These are phyloP conservation scores for Ceratocystis huliohia DNA, from an alignment of 2,329 filamentous ascomycete genomes.

Conservation along the genomic window DNA sequence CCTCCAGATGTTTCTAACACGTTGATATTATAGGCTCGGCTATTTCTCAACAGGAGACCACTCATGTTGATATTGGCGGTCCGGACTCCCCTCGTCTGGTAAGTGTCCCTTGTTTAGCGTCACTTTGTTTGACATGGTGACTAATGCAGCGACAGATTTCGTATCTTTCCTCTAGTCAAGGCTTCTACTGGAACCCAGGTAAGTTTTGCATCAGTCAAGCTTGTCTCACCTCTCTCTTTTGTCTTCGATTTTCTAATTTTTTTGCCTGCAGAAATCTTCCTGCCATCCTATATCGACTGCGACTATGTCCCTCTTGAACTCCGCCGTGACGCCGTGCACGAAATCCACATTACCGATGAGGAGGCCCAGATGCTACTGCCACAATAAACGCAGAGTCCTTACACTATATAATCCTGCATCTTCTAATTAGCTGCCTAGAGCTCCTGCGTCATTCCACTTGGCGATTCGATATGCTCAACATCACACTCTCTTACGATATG, in stretches of 20 bases:
- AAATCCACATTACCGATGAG: conserved; percentile 66
- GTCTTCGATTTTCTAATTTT: conserved; percentile 8
- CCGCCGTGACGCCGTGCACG: conserved; percentile 62
- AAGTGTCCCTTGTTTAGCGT: conserved; percentile 35
- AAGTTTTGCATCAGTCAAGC: conserved; percentile 22
- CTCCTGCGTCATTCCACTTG: background rate
- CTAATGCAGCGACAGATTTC: conserved; percentile 45
- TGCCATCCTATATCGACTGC: conserved; percentile 63
- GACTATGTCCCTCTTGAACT: conserved; percentile 64
- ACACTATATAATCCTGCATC: background rate
- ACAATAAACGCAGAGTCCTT: conserved; percentile 33
- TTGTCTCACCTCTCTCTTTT: background rate
- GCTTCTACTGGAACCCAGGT: conserved; percentile 75
- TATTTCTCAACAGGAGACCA: conserved; percentile 61
- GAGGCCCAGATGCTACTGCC: conserved; percentile 58
- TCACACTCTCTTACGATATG: background rate
- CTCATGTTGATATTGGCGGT: conserved; percentile 67
- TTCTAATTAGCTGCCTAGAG: no score
- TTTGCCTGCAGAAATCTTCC: conserved; percentile 53
- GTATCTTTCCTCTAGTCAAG: conserved; percentile 66
- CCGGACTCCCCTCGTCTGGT: conserved; percentile 59
- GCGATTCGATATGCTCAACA: background rate
- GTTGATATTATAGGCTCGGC: conserved; percentile 45
- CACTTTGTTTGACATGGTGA: background rate
- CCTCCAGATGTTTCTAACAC: background rate